Evolutionary conservation across 352 stramenopile species (phyloP).

Genomic region (Globisporangium middletonii): DNA sequence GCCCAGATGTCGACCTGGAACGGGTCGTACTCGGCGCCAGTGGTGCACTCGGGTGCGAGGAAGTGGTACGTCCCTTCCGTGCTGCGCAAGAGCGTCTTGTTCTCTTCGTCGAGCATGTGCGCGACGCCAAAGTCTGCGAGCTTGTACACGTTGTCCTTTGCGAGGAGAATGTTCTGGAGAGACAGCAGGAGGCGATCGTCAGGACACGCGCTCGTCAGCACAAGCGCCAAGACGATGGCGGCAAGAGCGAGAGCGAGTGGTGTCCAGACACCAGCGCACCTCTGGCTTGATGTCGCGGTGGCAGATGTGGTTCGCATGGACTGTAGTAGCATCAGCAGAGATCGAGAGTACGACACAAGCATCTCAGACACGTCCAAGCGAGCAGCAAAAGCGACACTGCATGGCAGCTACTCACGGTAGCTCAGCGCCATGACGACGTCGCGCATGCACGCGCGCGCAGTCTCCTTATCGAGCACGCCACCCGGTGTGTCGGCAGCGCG

Average conservation of each 20-base stretch:
- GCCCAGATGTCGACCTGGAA: slow-evolving; percentile 83
- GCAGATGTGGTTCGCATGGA: slow-evolving; percentile 77
- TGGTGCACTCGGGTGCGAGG: slow-evolving; percentile 76
- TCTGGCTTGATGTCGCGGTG: slow-evolving; percentile 83
- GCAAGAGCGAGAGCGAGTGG: too few relatives aligned
- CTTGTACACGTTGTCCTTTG: slow-evolving; percentile 50
- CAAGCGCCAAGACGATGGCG: too few relatives aligned
- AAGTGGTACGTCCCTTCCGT: slow-evolving; percentile 88
- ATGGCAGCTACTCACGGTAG: slow-evolving; percentile 40
- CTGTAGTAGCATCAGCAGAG: slow-evolving; percentile 14
- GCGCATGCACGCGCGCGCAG: slow-evolving; percentile 56
- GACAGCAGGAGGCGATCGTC: neutral
- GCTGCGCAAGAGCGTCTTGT: slow-evolving; percentile 46
- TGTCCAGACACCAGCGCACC: slow-evolving; percentile 4
- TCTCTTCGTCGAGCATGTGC: slow-evolving; percentile 42
- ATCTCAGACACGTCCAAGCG: neutral
- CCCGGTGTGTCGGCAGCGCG: slow-evolving; percentile 16
- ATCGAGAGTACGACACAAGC: neutral
- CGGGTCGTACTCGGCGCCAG: slow-evolving; percentile 64
- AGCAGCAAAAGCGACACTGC: neutral
- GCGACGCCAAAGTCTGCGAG: slow-evolving; percentile 79
- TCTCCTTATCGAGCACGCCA: slow-evolving; percentile 26
- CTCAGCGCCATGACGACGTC: slow-evolving; percentile 74
- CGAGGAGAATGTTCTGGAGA: slow-evolving; percentile 61
- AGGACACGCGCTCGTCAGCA: neutral